These are phyloP conservation scores for Aureobasidium sp. DNA, from an alignment of 2,329 filamentous ascomycete species.

Conservation along the genomic window DNA sequence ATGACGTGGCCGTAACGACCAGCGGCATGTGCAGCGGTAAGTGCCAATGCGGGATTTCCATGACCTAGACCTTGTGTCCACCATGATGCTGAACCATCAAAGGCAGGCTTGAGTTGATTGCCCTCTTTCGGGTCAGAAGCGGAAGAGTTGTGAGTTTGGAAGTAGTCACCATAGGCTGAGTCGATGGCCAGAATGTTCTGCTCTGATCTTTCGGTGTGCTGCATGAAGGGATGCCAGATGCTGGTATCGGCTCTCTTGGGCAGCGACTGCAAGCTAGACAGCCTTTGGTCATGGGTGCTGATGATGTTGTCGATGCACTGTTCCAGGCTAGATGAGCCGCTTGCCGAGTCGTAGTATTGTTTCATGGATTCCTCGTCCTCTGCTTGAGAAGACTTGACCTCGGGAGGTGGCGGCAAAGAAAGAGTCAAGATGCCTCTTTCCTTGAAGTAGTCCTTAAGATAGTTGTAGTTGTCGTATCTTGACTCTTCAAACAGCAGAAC, in stretches of 20 bases:
- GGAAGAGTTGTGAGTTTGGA: slow-evolving; percentile 47
- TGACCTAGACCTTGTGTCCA: slow-evolving; percentile 87
- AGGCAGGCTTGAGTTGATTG: slow-evolving; percentile 52
- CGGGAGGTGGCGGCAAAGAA: slow-evolving; percentile 46
- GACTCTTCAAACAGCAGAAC: slow-evolving; percentile 61
- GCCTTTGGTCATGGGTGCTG: slow-evolving; percentile 45
- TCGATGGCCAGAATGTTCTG: slow-evolving; percentile 66
- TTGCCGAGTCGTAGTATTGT: slow-evolving; percentile 52
- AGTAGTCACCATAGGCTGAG: slow-evolving; percentile 70
- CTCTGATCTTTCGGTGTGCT: slow-evolving; percentile 56
- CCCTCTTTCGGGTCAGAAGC: slow-evolving; percentile 13
- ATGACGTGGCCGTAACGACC: slow-evolving; percentile 83
- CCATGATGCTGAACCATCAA: slow-evolving; percentile 82
- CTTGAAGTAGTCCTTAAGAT: slow-evolving; percentile 59
- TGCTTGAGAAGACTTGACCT: slow-evolving; percentile 28
- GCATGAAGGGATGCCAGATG: slow-evolving; percentile 86
- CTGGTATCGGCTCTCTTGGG: slow-evolving; percentile 48
- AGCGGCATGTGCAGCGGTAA: slow-evolving; percentile 71
- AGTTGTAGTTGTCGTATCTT: slow-evolving; percentile 58
- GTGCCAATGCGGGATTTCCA: slow-evolving; percentile 59
- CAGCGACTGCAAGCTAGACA: slow-evolving; percentile 54
- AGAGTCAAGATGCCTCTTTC: slow-evolving; percentile 41
- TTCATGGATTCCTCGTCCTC: slow-evolving; percentile 51
- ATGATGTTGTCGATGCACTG: slow-evolving; percentile 45
- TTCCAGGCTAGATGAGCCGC: slow-evolving; percentile 30